phyloP scores from a whole-genome alignment of 2,329 filamentous ascomycete genomes.

The Aspergillus carbonarius region DNA sequence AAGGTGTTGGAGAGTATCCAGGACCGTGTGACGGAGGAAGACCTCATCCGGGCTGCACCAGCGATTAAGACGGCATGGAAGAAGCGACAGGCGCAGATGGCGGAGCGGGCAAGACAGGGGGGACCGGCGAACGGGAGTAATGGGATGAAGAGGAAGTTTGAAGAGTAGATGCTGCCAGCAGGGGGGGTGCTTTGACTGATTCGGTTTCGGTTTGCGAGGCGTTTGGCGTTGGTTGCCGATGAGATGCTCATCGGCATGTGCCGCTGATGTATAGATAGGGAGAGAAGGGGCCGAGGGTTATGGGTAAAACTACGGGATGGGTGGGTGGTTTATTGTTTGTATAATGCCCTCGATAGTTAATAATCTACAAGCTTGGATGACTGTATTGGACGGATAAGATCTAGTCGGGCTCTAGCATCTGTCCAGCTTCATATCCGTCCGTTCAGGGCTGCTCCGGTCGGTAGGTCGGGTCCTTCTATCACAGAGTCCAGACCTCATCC shows the following conservation, averaged over 20 bases:
- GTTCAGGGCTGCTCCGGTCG: too few species aligned
- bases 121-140: constrained; percentile 31
- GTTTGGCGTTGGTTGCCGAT: constrained; percentile 15
- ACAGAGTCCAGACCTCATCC: too few species aligned
- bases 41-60: constrained; percentile 68
- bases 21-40: constrained; percentile 78
- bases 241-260: background rate
- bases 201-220: constrained; percentile 20
- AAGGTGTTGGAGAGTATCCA: constrained; percentile 89
- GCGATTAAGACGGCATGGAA: constrained; percentile 83
- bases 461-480: too few species aligned
- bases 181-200: background rate
- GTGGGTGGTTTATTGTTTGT: background rate
- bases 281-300: background rate
- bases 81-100: constrained; percentile 50
- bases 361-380: background rate
- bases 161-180: constrained; percentile 27
- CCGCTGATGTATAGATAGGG: background rate
- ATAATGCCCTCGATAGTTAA: background rate
- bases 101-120: constrained; percentile 27
- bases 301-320: background rate
- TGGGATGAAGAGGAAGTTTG: constrained; percentile 44
- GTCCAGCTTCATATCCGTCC: too few species aligned
- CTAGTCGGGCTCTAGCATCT: too few species aligned
- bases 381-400: background rate